Base-by-base conservation (phyloP, 441 rosid genomes). In the Gossypium davidsonii region DNA sequence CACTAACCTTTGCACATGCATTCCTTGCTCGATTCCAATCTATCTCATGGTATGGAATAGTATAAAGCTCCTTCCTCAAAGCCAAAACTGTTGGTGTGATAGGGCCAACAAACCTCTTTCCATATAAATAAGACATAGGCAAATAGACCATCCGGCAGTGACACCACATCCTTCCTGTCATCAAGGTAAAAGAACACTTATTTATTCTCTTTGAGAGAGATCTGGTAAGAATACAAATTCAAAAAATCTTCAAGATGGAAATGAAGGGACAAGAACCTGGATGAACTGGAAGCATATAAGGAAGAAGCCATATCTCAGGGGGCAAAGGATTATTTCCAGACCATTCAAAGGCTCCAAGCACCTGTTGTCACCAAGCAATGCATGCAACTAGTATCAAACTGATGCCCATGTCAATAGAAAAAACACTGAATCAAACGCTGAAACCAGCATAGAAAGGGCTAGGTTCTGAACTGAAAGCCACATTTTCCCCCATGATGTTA, bases 401-500 rank as follows among this genome's bases (percentile, higher is more conserved):
- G 25, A 28, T 62, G 39, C 4, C 65, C 46, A 52, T 15, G 15
- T 63, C 70, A 64, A 73, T 39, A 66, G 39, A 28, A 71, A 20
- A 17, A 73, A 59, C 52, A 37, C 2, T 34, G 26, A 31, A 72
- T 26, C 21, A 69, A 25, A 79, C 56, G 52, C 12, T 65, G n/a
- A 68, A 73, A 62, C 60, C 51, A 58, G 10, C 26, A 69, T 52
- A 42, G 61, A 8, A 63, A 69, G 66, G 49, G 23, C 28, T 49
- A 51, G 74, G 72, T 73, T 60, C 82, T 31, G 70, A 83, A 94
- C 98, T 75, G 97, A 86, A 73, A 94, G 93, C 98, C 98, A 94
- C 88, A 89, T 80, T 73, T 94, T 94, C 4, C 98, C 98, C 98
- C 97, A 91, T n/a, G 98, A 91, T 59, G 95, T 86, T 57, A 91